Conservation (phyloP, 1,139 yeast species). For the Suhomyces taliae region DNA sequence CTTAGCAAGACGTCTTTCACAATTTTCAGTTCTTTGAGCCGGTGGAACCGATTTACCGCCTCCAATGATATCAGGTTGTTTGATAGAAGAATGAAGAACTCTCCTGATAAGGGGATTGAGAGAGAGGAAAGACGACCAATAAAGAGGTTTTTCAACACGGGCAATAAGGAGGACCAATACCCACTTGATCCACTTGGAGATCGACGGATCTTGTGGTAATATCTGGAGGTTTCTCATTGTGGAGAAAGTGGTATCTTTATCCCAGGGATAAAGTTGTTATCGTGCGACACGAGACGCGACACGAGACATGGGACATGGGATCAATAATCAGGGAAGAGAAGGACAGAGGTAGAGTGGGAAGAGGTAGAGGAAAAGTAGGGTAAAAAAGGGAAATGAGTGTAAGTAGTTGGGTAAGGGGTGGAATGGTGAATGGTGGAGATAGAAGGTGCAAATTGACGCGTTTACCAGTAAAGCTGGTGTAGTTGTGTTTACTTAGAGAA, state of each 20-base stretch:
- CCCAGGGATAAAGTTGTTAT: neutral
- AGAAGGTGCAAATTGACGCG: too few relatives aligned
- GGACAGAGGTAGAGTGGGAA: too few relatives aligned
- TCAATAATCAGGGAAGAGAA: too few relatives aligned
- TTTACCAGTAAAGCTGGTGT: too few relatives aligned
- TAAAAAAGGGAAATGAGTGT: neutral
- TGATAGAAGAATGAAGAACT: neutral
- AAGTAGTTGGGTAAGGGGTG: too few relatives aligned
- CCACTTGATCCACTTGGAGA: slow-evolving; percentile 34
- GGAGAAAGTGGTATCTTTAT: neutral
- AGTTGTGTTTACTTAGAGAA: too few relatives aligned
- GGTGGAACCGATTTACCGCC: neutral
- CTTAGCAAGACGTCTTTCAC: slow-evolving; percentile 11
- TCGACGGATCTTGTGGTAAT: slow-evolving; percentile 9
- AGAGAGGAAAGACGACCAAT: slow-evolving; percentile 35
- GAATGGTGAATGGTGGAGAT: too few relatives aligned
- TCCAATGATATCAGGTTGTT: neutral
- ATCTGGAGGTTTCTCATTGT: slow-evolving; percentile 16
- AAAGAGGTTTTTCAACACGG: slow-evolving; percentile 27
- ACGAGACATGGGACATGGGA: neutral
- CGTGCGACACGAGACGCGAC: neutral
- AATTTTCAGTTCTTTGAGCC: neutral
- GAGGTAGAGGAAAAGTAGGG: neutral
- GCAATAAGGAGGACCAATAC: slow-evolving; percentile 25
- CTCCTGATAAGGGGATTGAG: slow-evolving; percentile 33